Evolutionary conservation across 257 asterid species (phyloP).

Genomic region (Leonotis leonurus): DNA sequence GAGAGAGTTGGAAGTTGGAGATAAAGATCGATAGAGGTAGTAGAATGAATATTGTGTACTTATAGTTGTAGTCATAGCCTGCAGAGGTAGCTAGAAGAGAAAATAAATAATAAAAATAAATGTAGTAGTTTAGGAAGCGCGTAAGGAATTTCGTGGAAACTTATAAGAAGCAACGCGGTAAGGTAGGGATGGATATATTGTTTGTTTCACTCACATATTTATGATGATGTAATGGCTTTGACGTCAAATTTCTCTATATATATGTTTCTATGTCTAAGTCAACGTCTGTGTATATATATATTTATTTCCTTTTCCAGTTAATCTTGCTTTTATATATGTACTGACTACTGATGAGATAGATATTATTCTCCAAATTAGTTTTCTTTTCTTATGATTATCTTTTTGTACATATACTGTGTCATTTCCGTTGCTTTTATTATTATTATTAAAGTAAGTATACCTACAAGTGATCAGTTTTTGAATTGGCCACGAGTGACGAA

Average conservation of each 20-base stretch:
- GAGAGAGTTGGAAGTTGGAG: not conserved
- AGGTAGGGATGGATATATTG: slow-evolving; percentile 3
- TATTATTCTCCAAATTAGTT: too few relatives aligned
- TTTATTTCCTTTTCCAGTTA: not conserved
- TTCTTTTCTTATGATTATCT: too few relatives aligned
- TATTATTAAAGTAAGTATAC: too few relatives aligned
- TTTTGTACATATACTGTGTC: too few relatives aligned
- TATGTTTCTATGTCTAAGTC: not conserved
- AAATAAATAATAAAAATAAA: not conserved
- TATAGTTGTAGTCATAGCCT: too few relatives aligned
- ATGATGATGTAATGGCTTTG: not conserved
- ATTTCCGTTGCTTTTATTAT: too few relatives aligned
- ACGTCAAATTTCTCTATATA: not conserved
- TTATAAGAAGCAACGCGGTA: slow-evolving; percentile 34
- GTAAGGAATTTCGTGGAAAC: slow-evolving; percentile 41
- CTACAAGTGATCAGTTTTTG: too few relatives aligned
- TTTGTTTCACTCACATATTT: not conserved
- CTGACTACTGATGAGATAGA: too few relatives aligned
- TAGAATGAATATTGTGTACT: not conserved
- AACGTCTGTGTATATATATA: not conserved
- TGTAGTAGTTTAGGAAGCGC: not conserved
- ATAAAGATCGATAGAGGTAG: not conserved
- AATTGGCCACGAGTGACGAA: too few relatives aligned
- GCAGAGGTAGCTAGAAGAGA: too few relatives aligned
- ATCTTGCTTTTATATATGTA: not conserved